These are phyloP conservation scores for Bipolaris victoriae DNA, from an alignment of 2,329 filamentous ascomycete species.

Conservation along the genomic window DNA sequence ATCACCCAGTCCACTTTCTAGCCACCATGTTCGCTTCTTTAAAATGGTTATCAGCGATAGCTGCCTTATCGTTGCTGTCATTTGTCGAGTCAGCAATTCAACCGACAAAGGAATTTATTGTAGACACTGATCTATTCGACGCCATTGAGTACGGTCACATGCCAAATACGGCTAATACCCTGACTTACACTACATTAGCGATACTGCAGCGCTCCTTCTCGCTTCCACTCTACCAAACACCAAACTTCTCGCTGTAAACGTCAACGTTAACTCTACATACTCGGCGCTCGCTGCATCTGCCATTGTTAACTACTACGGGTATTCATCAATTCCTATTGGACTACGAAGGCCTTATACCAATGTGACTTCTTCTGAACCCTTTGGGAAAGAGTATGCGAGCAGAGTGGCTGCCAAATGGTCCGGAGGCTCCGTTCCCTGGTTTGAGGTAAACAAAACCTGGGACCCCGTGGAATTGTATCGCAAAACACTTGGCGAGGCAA, in stretches of 20 bases:
- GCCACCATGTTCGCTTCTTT: not conserved
- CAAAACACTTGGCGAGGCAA: conserved; percentile 49
- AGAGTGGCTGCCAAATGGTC: conserved; percentile 55
- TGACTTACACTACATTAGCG: conserved; percentile 1
- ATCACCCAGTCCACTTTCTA: not conserved
- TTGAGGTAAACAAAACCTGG: conserved; percentile 41
- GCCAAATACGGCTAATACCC: not conserved
- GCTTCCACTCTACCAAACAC: conserved; percentile 11
- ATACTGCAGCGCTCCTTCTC: conserved; percentile 8
- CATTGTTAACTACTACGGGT: conserved; percentile 53
- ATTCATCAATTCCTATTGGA: conserved; percentile 48
- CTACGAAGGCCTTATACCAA: conserved; percentile 51
- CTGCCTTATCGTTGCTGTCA: not conserved
- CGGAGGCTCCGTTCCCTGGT: conserved; percentile 48
- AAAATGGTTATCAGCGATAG: not conserved
- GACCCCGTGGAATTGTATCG: conserved; percentile 55
- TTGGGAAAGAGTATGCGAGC: conserved; percentile 54
- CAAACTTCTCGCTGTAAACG: conserved; percentile 10
- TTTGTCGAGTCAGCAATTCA: not conserved
- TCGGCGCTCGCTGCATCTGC: conserved; percentile 48
- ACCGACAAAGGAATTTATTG: not conserved
- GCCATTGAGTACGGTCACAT: conserved; percentile 6
- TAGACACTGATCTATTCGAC: conserved; percentile 12
- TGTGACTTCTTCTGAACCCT: conserved; percentile 53
- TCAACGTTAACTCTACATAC: conserved; percentile 36